Percentiles rank a stretch among this genome's conserved stretches.
These are phyloP conservation scores for Gossypium arboreum DNA, from an alignment of 345 rosid species.

Conservation along the genomic window DNA sequence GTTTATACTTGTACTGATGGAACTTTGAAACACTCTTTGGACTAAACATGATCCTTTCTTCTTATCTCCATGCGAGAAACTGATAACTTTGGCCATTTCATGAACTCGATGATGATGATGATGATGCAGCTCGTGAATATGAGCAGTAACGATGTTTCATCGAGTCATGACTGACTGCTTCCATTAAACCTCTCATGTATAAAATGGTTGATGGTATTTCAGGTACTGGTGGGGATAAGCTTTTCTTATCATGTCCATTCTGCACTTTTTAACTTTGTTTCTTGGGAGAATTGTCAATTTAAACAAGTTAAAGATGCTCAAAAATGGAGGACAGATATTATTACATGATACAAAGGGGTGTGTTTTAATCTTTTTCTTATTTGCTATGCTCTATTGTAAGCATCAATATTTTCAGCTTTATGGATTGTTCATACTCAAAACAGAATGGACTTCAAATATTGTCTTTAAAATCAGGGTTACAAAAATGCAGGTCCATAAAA, in stretches of 20 bases:
- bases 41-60: slow-evolving; percentile 45
- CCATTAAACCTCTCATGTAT: slow-evolving; percentile 4
- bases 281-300: background rate
- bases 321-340: background rate
- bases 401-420: no score
- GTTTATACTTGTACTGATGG: slow-evolving; percentile 71
- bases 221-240: slow-evolving; percentile 22
- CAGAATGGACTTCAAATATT: no score
- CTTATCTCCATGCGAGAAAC: slow-evolving; percentile 13
- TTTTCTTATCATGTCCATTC: background rate
- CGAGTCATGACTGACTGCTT: slow-evolving; percentile 5
- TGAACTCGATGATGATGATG: background rate
- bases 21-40: slow-evolving; percentile 23
- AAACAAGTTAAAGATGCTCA: background rate
- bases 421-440: no score
- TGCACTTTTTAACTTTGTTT: background rate
- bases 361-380: background rate
- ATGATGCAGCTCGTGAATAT: slow-evolving; percentile 13
- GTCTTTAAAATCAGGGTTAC: no score
- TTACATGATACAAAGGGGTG: background rate
- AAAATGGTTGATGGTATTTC: slow-evolving; percentile 16
- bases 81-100: background rate
- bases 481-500: no score
- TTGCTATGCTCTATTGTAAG: background rate
- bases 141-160: background rate